phyloP scores from a whole-genome alignment of 257 asterid genomes.

The Lithospermum erythrorhizon region DNA sequence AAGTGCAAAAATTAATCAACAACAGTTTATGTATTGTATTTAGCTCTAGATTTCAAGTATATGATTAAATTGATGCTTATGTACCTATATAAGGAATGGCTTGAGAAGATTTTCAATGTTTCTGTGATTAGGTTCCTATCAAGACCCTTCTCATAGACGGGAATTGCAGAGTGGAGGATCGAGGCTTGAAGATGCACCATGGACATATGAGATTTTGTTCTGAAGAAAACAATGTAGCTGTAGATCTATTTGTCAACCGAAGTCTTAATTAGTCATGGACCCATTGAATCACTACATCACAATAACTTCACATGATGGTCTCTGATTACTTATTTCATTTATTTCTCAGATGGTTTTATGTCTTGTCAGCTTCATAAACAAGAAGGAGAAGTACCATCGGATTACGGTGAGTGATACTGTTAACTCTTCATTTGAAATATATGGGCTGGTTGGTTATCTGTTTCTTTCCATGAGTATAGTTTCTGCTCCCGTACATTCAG shows the following conservation, averaged over 20 bases:
- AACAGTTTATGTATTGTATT: background rate
- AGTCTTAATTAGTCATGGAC: background rate
- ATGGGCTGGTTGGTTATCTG: no score
- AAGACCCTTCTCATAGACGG: slow-evolving; percentile 80
- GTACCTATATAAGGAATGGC: background rate
- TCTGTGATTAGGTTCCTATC: slow-evolving; percentile 55
- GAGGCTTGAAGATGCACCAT: slow-evolving; percentile 89
- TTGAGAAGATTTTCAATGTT: slow-evolving; percentile 5
- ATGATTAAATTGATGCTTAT: background rate
- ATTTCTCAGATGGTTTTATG: slow-evolving; percentile 79
- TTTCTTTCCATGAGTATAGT: background rate
- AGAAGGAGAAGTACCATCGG: slow-evolving; percentile 59
- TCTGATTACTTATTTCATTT: slow-evolving; percentile 9
- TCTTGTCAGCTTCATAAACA: slow-evolving; percentile 73
- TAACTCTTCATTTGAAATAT: slow-evolving; percentile 10
- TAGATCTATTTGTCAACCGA: background rate
- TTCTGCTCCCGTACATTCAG: background rate
- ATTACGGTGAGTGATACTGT: slow-evolving; percentile 45
- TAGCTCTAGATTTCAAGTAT: background rate
- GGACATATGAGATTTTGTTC: slow-evolving; percentile 59
- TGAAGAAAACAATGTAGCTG: background rate
- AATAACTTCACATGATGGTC: slow-evolving; percentile 8
- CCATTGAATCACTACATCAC: no score
- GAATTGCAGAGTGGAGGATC: slow-evolving; percentile 91
- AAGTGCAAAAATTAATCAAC: no score